Conservation (phyloP, 23 red algal species). For the Gracilaria gracilis region DNA sequence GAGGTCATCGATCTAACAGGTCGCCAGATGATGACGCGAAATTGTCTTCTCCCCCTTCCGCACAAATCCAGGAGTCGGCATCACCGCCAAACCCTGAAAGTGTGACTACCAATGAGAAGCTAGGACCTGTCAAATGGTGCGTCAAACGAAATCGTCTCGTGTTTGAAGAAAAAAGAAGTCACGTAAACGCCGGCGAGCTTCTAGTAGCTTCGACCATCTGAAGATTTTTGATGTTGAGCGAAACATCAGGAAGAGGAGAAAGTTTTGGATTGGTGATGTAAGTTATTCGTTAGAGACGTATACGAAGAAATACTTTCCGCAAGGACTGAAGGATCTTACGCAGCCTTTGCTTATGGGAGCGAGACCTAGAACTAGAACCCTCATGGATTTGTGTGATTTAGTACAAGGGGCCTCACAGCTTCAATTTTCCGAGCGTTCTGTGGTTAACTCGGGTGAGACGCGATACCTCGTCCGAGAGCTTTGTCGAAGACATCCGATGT, state of each 20-base stretch:
- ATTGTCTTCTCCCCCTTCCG: too few species aligned
- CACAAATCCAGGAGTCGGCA: too few species aligned
- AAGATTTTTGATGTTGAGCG: constrained; percentile 46
- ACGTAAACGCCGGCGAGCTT: not conserved
- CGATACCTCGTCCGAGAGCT: constrained; percentile 56
- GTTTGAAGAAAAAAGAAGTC: not conserved
- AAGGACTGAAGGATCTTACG: constrained; percentile 17
- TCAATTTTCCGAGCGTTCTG: constrained; percentile 15
- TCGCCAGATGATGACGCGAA: too few species aligned
- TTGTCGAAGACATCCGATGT: constrained; percentile 29
- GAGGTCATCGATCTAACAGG: constrained; percentile 31
- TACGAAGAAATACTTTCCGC: constrained; percentile 25
- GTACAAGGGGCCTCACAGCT: constrained; percentile 12
- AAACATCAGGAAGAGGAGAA: constrained; percentile 59
- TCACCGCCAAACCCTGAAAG: not conserved
- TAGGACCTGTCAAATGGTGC: constrained; percentile 34
- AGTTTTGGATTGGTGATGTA: constrained; percentile 48
- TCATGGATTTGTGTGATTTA: constrained; percentile 46
- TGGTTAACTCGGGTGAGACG: not conserved
- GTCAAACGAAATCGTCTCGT: constrained; percentile 1
- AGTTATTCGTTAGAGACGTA: constrained; percentile 51
- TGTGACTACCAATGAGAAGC: not conserved
- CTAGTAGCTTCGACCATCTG: not conserved
- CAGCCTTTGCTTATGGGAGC: constrained; percentile 60
- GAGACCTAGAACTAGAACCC: not conserved